phyloP scores from a whole-genome alignment of 257 asterid genomes.

The Nicotiana otophora region DNA sequence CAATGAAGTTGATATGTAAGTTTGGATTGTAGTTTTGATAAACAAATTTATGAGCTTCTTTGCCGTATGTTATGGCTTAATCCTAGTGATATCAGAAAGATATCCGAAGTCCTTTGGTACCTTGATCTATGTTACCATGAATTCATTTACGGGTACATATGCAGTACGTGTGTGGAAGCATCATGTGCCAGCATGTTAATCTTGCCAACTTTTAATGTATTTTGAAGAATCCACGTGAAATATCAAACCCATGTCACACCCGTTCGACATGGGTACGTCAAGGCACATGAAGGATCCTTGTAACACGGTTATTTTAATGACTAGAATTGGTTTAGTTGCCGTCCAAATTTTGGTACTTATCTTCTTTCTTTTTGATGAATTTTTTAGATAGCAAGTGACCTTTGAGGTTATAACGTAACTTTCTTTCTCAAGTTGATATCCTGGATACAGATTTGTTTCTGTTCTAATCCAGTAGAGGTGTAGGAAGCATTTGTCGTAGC shows the following conservation, averaged over 20 bases:
- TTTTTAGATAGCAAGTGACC: neutral
- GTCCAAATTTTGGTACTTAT: neutral
- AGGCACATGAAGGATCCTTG: neutral
- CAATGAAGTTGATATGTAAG: constrained; percentile 99
- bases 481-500: neutral
- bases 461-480: neutral
- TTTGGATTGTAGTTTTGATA: constrained; percentile 3
- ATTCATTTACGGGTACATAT: neutral
- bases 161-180: neutral
- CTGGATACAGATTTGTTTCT: neutral
- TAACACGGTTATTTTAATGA: neutral
- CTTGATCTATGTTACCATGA: neutral
- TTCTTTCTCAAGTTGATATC: constrained; percentile 1
- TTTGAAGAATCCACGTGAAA: neutral
- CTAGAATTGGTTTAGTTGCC: neutral
- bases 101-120: neutral
- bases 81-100: neutral
- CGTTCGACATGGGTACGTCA: neutral
- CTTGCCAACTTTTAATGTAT: neutral
- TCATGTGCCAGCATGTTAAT: neutral
- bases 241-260: neutral
- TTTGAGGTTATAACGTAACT: neutral
- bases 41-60: neutral
- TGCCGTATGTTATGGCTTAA: neutral
- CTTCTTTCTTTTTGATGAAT: neutral